Evolutionary conservation across 805 yeast species (phyloP).

Genomic region (Starmerella vitae): DNA sequence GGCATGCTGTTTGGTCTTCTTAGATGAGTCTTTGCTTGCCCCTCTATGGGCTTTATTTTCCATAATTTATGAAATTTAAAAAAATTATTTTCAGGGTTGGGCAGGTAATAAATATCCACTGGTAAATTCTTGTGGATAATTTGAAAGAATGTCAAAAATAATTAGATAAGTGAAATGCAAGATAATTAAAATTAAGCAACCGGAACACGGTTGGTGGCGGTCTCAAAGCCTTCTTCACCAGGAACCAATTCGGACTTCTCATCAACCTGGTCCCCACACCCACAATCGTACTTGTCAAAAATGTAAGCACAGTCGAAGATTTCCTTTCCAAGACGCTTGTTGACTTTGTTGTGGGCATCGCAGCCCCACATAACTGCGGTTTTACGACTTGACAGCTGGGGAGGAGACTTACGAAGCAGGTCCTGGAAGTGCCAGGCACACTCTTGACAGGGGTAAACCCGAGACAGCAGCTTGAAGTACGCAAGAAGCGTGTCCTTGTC

Average conservation of each 20-base stretch:
- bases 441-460: slow-evolving; percentile 94
- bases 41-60: slow-evolving; percentile 74
- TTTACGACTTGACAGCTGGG: slow-evolving; percentile 62
- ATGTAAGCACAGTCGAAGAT: slow-evolving; percentile 75
- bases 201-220: background rate
- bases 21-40: slow-evolving; percentile 39
- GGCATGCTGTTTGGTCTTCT: slow-evolving; percentile 76
- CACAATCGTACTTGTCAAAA: slow-evolving; percentile 88
- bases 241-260: slow-evolving; percentile 9
- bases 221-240: background rate
- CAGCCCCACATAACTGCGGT: slow-evolving; percentile 96
- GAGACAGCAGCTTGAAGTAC: slow-evolving; percentile 65
- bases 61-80: slow-evolving; percentile 31
- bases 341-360: slow-evolving; percentile 76
- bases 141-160: background rate
- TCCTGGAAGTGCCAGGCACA: slow-evolving; percentile 84
- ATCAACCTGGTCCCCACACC: slow-evolving; percentile 69
- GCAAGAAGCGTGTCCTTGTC: slow-evolving; percentile 50
- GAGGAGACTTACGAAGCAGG: slow-evolving; percentile 60
- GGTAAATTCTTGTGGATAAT: too few relatives aligned
- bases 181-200: background rate
- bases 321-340: slow-evolving; percentile 52
- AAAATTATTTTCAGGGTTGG: background rate
- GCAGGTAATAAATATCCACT: too few relatives aligned
- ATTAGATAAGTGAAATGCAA: background rate